A percentile compares a stretch with the other conserved stretches of the same genome.
Evolutionary conservation across 1,284 basidiomycete genomes (phyloP).

Genomic region (Austropuccinia psidii): DNA sequence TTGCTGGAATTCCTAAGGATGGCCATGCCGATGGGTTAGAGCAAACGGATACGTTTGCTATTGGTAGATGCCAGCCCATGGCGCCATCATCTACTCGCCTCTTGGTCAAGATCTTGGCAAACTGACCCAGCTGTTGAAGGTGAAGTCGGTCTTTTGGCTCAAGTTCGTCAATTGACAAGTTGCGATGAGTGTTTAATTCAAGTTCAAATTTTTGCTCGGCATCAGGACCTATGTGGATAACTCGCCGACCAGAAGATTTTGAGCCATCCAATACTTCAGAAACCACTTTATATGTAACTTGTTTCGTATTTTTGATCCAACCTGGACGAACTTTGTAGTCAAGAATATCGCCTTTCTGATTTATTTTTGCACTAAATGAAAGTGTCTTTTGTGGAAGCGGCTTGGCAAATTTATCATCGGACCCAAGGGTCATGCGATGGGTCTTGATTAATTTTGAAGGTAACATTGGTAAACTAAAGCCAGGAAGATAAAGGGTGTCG

Average conservation of each 20-base stretch:
- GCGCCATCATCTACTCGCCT: slow-evolving; percentile 33
- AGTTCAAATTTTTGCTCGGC: slow-evolving; percentile 4
- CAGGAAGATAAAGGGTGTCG: slow-evolving; percentile 59
- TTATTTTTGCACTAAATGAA: slow-evolving; percentile 72
- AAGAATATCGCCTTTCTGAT: slow-evolving; percentile 58
- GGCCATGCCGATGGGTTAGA: slow-evolving; percentile 25
- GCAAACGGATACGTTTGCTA: slow-evolving; percentile 54
- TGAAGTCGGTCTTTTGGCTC: slow-evolving; percentile 4
- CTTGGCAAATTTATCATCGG: slow-evolving; percentile 49
- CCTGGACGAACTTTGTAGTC: slow-evolving; percentile 67
- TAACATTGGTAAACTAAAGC: slow-evolving; percentile 63
- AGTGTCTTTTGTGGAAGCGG: slow-evolving; percentile 54
- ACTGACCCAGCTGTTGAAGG: slow-evolving; percentile 1
- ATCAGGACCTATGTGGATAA: slow-evolving; percentile 42
- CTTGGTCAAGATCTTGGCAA: slow-evolving; percentile 18
- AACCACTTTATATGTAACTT: slow-evolving; percentile 64
- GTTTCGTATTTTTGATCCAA: slow-evolving; percentile 61
- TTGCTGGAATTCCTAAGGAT: neutral
- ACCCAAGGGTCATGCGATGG: slow-evolving; percentile 57
- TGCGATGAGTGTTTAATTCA: neutral
- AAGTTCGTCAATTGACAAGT: slow-evolving; percentile 6
- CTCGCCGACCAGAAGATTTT: slow-evolving; percentile 39
- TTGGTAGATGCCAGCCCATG: slow-evolving; percentile 50
- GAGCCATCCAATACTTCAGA: slow-evolving; percentile 54
- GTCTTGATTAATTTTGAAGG: slow-evolving; percentile 50